Conservation (phyloP, 2,329 filamentous ascomycete species). For the Cercospora nicotianae region DNA sequence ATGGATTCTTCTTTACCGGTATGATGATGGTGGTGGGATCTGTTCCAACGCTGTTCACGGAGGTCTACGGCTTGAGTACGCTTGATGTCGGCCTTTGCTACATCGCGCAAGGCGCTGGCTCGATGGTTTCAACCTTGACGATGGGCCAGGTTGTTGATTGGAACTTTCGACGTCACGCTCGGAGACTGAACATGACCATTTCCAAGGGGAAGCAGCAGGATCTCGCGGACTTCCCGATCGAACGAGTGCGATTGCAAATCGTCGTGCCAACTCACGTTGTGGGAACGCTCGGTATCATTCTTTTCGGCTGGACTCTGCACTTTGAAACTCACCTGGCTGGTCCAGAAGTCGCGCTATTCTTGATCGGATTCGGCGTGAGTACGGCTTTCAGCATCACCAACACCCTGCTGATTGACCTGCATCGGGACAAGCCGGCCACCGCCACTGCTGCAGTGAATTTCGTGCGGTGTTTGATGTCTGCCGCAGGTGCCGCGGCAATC, state of each 20-base stretch:
- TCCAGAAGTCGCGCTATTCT: conserved; percentile 50
- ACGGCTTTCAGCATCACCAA: conserved; percentile 47
- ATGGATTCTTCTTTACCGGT: conserved; percentile 45
- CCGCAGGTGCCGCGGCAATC: conserved; percentile 44
- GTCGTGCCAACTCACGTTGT: conserved; percentile 41
- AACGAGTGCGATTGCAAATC: conserved; percentile 46
- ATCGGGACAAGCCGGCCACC: conserved; percentile 44
- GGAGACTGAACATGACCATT: conserved; percentile 60
- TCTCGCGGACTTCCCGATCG: conserved; percentile 55
- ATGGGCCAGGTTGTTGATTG: conserved; percentile 64
- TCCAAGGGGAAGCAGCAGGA: conserved; percentile 58
- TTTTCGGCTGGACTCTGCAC: conserved; percentile 47
- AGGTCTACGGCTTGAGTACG: conserved; percentile 38
- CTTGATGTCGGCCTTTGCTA: conserved; percentile 33
- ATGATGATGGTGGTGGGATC: conserved; percentile 51
- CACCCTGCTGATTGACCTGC: conserved; percentile 49
- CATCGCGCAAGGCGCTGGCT: conserved; percentile 43
- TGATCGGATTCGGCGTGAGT: conserved; percentile 36
- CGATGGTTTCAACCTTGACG: conserved; percentile 41
- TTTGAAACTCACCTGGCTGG: conserved; percentile 42
- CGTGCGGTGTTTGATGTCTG: conserved; percentile 46
- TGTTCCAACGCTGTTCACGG: conserved; percentile 46
- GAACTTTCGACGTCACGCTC: conserved; percentile 71
- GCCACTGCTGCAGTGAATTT: conserved; percentile 49
- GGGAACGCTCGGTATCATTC: conserved; percentile 39